Conservation (phyloP, 495 filamentous ascomycete species). For the Melanomma pulvis-pyrius region DNA sequence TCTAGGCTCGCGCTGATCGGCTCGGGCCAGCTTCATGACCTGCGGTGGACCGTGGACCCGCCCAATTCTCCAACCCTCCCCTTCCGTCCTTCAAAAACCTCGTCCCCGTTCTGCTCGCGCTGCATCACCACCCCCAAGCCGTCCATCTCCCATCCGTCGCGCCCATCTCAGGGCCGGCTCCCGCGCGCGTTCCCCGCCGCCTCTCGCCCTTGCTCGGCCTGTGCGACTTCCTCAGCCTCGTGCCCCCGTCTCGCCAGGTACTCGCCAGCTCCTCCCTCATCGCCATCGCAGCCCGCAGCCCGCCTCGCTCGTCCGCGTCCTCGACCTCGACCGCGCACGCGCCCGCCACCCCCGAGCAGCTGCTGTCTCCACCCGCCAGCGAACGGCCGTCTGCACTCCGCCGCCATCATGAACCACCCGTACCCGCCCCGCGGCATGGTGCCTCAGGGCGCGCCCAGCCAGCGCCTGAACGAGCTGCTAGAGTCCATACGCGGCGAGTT, state of each 20-base stretch:
- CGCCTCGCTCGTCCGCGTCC: not conserved
- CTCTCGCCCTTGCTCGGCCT: not conserved
- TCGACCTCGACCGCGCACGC: not conserved
- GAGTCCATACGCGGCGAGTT: slow-evolving; percentile 90
- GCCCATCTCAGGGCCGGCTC: slow-evolving; percentile 17
- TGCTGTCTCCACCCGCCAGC: too few relatives aligned
- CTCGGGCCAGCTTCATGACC: slow-evolving; percentile 8
- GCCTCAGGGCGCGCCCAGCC: slow-evolving; percentile 51
- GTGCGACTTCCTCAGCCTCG: slow-evolving; percentile 32
- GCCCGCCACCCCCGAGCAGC: not conserved
- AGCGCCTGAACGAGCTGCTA: slow-evolving; percentile 84
- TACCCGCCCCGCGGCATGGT: slow-evolving; percentile 70
- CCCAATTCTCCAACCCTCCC: not conserved
- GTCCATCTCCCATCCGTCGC: slow-evolving; percentile 23
- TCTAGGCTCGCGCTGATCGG: not conserved
- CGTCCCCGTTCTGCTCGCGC: slow-evolving; percentile 4
- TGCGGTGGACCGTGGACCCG: not conserved
- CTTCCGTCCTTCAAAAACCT: slow-evolving; percentile 9
- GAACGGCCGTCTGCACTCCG: not conserved
- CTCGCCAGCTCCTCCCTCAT: slow-evolving; percentile 11
- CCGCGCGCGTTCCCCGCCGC: not conserved
- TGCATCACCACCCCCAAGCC: slow-evolving; percentile 13
- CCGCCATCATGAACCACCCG: slow-evolving; percentile 74
- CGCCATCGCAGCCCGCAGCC: slow-evolving; percentile 17
- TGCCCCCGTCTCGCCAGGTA: slow-evolving; percentile 3